These are phyloP conservation scores for Pilatotrama ljubarskyi DNA, from an alignment of 768 basidiomycete genomes.

Conservation along the genomic window DNA sequence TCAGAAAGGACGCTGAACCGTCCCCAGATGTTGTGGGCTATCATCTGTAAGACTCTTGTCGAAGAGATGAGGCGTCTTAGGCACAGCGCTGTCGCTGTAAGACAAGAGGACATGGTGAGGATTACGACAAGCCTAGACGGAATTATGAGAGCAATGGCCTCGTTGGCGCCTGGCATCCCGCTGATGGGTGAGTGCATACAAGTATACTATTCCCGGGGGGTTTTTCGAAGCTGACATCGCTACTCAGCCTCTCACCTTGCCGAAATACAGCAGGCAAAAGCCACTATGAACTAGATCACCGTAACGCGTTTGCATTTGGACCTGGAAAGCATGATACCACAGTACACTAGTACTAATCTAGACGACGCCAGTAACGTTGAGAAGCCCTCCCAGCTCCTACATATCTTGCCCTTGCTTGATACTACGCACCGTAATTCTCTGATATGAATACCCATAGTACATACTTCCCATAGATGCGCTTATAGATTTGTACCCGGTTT, in stretches of 20 bases:
- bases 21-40: conserved; percentile 24
- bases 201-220: background rate
- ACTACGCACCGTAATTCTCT: background rate
- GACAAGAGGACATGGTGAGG: conserved; percentile 15
- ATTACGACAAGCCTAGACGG: conserved; percentile 21
- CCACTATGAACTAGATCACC: background rate
- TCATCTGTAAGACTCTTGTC: conserved; percentile 23
- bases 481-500: background rate
- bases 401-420: background rate
- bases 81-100: background rate
- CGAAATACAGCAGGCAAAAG: conserved; percentile 9
- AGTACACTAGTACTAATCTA: too few species aligned
- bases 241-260: conserved; percentile 2
- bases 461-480: background rate
- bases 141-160: conserved; percentile 23
- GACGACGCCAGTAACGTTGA: too few species aligned
- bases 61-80: conserved; percentile 22
- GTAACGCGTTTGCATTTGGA: background rate
- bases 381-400: background rate
- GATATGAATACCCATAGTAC: background rate
- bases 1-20: background rate
- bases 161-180: conserved; percentile 17
- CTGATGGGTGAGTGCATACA: conserved; percentile 27
- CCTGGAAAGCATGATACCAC: background rate
- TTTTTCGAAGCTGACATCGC: background rate